phyloP scores from a whole-genome alignment of 2,329 filamentous ascomycete genomes.

The Cladosporium sp. region DNA sequence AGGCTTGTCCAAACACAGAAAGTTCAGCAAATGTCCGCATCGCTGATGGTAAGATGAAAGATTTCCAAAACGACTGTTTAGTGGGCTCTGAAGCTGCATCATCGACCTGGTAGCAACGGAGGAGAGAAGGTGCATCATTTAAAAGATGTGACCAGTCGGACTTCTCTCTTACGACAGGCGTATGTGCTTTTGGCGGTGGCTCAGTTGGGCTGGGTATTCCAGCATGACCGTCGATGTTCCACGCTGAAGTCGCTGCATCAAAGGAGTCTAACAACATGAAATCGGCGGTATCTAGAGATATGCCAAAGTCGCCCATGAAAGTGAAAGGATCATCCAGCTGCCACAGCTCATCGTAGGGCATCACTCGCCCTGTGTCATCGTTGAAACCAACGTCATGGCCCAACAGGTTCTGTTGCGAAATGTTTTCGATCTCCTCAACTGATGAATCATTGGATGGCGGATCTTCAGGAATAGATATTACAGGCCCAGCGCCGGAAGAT shows the following conservation, averaged over 20 bases:
- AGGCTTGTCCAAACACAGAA: not conserved
- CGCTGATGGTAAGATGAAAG: slow-evolving; percentile 1
- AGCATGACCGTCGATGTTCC: not conserved
- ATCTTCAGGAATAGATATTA: not conserved
- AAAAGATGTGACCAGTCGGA: slow-evolving; percentile 1
- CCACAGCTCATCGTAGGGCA: not conserved
- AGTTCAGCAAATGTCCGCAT: slow-evolving; percentile 6
- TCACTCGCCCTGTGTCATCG: not conserved
- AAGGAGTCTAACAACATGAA: not conserved
- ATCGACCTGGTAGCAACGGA: not conserved
- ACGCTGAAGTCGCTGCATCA: not conserved
- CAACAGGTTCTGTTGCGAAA: not conserved
- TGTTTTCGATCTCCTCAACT: not conserved
- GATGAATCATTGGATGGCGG: not conserved
- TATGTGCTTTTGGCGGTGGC: not conserved
- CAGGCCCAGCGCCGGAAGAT: not conserved
- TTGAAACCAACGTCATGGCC: not conserved
- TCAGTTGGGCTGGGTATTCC: not conserved
- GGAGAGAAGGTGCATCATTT: not conserved
- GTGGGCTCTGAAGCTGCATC: not conserved
- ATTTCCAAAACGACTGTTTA: slow-evolving; percentile 2
- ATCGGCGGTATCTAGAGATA: not conserved
- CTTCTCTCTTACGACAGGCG: not conserved
- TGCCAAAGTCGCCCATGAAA: not conserved
- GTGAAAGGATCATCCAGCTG: not conserved